phyloP scores from a whole-genome alignment of 768 basidiomycete species.

The Suillus sp. region DNA sequence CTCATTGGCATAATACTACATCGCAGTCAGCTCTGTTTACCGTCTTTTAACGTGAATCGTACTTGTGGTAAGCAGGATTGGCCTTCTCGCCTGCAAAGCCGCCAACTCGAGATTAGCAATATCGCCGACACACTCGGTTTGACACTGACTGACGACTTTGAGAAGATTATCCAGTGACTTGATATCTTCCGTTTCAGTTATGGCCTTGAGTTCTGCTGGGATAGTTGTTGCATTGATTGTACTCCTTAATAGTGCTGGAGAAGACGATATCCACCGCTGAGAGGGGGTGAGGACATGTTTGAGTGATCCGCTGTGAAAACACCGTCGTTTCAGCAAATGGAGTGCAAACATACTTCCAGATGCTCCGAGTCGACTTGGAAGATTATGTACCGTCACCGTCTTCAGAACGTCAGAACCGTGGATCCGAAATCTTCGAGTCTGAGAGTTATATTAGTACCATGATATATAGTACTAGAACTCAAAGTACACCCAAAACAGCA shows the following conservation, averaged over 20 bases:
- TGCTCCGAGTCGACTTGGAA: not conserved
- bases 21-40: constrained; percentile 11
- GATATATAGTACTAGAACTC: too few species aligned
- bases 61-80: constrained; percentile 57
- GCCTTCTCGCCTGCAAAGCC: constrained; percentile 45
- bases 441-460: constrained; percentile 47
- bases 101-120: not conserved
- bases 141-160: constrained; percentile 55
- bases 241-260: not conserved
- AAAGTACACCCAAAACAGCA: not conserved
- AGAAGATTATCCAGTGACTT: constrained; percentile 58
- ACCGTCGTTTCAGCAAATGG: not conserved
- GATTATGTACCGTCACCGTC: not conserved
- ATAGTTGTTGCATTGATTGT: not conserved
- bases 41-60: constrained; percentile 15
- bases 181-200: constrained; percentile 60
- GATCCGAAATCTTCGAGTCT: constrained; percentile 57
- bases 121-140: not conserved
- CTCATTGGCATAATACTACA: constrained; percentile 59
- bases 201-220: constrained; percentile 24
- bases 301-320: not conserved
- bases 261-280: constrained; percentile 8
- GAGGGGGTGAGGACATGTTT: not conserved
- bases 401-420: not conserved
- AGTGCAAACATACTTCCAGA: constrained; percentile 5